These are phyloP conservation scores for Dothistroma pini DNA, from an alignment of 2,329 filamentous ascomycete genomes.

Conservation along the genomic window DNA sequence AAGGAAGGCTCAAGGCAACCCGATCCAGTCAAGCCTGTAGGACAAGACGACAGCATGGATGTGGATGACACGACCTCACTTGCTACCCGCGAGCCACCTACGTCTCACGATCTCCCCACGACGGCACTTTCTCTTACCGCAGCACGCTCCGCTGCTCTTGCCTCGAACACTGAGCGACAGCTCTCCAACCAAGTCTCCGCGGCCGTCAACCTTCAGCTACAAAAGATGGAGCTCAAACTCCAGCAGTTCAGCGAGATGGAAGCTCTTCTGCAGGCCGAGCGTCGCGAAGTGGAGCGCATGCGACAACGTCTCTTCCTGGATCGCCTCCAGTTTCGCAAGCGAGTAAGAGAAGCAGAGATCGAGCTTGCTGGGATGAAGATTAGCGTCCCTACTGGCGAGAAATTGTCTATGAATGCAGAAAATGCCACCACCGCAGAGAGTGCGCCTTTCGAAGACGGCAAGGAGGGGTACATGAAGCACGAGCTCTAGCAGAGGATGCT, in stretches of 20 bases:
- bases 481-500: conserved; percentile 23
- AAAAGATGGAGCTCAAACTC: conserved; percentile 94
- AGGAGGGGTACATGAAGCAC: conserved; percentile 32
- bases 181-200: conserved; percentile 91
- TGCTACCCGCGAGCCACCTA: conserved; percentile 47
- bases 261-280: conserved; percentile 82
- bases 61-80: conserved; percentile 52
- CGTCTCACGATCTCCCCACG: conserved; percentile 51
- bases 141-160: conserved; percentile 79
- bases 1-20: conserved; percentile 34
- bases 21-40: conserved; percentile 25
- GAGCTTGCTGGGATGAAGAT: conserved; percentile 29
- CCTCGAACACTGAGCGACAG: conserved; percentile 93
- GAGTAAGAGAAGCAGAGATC: conserved; percentile 79
- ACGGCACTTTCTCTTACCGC: conserved; percentile 83
- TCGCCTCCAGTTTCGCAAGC: conserved; percentile 81
- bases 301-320: conserved; percentile 93
- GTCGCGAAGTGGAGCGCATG: conserved; percentile 85
- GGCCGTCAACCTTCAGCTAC: conserved; percentile 86
- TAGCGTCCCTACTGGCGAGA: conserved; percentile 22
- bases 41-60: conserved; percentile 52
- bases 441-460: conserved; percentile 24
- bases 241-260: conserved; percentile 98
- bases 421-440: conserved; percentile 7
- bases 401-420: conserved; percentile 19